Evolutionary conservation across 2,329 filamentous ascomycete species (phyloP), one percentile per base, ranked within the genome.

Genomic region (Daldinia sp.): DNA sequence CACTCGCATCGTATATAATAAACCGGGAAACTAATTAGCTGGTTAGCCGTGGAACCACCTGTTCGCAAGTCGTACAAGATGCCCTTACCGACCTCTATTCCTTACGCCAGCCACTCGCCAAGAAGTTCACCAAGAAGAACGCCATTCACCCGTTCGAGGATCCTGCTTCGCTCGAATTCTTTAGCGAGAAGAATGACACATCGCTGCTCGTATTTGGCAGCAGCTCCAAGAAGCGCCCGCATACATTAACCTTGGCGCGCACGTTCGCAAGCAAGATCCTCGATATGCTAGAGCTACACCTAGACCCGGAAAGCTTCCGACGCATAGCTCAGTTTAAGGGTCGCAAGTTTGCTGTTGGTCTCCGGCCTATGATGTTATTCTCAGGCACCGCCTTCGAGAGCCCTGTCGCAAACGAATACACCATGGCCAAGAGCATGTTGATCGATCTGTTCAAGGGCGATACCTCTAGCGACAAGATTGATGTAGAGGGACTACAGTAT

Each of bases 61-160:
- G 92, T 76, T 94, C 92, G 45, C 89, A 94, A 72, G 81, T 95
- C 49, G 83, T 93, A 59, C 89, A 96, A 79, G 90, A 94, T 71
- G 92, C 93, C 60, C 83, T 97, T 65, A 90, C 88, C 70, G 95
- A 97, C 73, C 86, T 99, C 58, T 87, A 93, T 78, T 86, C 92
- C 49, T 83, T 99, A 74, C 94, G 94, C 72, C 89, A 91, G 73
- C 93, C 94, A 2, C 85, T 94, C 64, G 89, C 90, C 68, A 90
- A 96, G 78, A 93, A 94, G 70, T 97, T 99, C 82, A 92, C 88
- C 79, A 99, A 98, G 86, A 98, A 98, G 83, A 99, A 99, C 79
- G 85, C 88, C 70, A 90, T 97, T 72, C 93, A 95, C 78, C 95
- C 95, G 1, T 99, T 99, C 78, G 94, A 97, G 78, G 93, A 96